Conservation (phyloP, 2,329 filamentous ascomycete species). For the Clonostachys solani region DNA sequence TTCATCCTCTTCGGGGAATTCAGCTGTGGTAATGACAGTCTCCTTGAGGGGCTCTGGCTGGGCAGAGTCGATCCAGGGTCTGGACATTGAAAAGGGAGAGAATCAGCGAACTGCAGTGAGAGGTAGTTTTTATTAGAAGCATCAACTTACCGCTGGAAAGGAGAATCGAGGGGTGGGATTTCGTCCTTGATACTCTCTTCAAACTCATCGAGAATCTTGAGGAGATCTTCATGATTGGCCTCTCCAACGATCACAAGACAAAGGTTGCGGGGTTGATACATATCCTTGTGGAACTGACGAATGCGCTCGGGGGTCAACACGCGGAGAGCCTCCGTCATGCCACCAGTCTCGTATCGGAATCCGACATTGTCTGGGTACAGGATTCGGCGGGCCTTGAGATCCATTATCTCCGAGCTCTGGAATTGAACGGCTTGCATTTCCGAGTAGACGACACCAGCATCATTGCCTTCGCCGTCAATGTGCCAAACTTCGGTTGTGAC, state of each 20-base stretch:
- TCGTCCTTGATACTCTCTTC: slow-evolving; percentile 81
- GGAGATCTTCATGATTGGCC: slow-evolving; percentile 74
- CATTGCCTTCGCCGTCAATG: slow-evolving; percentile 86
- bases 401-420: slow-evolving; percentile 79
- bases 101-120: background rate
- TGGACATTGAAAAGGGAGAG: slow-evolving; percentile 8
- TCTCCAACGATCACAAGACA: slow-evolving; percentile 91
- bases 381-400: slow-evolving; percentile 72
- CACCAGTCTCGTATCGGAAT: slow-evolving; percentile 97
- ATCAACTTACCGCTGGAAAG: slow-evolving; percentile 61
- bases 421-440: slow-evolving; percentile 98
- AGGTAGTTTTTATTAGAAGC: background rate
- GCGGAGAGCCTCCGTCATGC: slow-evolving; percentile 88
- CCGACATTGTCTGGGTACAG: slow-evolving; percentile 87
- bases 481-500: slow-evolving; percentile 97
- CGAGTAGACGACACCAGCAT: slow-evolving; percentile 96
- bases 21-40: slow-evolving; percentile 71
- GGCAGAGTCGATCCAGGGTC: slow-evolving; percentile 85
- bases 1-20: slow-evolving; percentile 96
- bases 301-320: slow-evolving; percentile 86
- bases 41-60: slow-evolving; percentile 69
- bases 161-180: slow-evolving; percentile 68
- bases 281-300: slow-evolving; percentile 87
- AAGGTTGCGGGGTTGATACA: slow-evolving; percentile 97
- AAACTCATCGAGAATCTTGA: slow-evolving; percentile 80